Conservation (phyloP, 345 rosid genomes). For the Cochlearia excelsa region DNA sequence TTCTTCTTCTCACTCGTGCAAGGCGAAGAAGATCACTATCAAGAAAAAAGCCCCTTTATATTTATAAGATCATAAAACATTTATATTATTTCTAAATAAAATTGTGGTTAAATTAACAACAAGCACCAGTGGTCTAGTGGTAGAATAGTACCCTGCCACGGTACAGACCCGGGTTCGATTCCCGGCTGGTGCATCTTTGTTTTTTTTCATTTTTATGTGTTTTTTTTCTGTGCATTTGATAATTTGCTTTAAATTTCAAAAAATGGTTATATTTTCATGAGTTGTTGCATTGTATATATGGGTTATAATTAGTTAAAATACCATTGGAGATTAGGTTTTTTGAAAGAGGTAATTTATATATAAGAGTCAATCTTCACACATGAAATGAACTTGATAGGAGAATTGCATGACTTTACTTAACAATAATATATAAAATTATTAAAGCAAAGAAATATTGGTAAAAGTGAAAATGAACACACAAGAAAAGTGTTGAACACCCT, state of each 20-base stretch:
- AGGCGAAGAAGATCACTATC: no score
- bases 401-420: constrained; percentile 19
- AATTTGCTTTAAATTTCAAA: no score
- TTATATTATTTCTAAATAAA: no score
- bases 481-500: constrained; percentile 41
- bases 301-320: no score
- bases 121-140: constrained; percentile 53
- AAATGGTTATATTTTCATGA: no score
- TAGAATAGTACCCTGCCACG: constrained; percentile 71
- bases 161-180: constrained; percentile 86
- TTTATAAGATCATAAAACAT: no score
- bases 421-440: background rate
- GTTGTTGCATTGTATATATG: no score
- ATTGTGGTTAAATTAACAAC: no score
- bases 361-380: background rate
- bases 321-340: no score
- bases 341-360: background rate
- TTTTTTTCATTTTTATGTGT: background rate
- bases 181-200: constrained; percentile 58
- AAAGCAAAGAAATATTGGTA: constrained; percentile 21
- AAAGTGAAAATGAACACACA: constrained; percentile 35
- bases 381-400: background rate
- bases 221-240: no score
- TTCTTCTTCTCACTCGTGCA: background rate
- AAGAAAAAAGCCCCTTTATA: no score